These are phyloP conservation scores for Furculomyces boomerangus DNA, from an alignment of 371 early-diverging fungal species.

Conservation along the genomic window DNA sequence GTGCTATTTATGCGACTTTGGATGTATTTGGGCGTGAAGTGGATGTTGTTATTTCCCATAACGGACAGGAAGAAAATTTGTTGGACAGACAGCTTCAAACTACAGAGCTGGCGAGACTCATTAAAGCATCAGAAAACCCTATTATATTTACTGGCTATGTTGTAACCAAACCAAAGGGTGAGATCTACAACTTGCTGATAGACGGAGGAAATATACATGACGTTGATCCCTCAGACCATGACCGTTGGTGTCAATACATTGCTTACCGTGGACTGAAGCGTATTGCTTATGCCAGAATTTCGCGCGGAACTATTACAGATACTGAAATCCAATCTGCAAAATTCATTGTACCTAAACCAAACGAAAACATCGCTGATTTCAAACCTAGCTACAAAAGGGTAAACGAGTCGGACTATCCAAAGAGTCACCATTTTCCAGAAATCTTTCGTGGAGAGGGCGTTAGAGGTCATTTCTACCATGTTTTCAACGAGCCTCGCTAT, in stretches of 20 bases:
- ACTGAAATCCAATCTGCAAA: slow-evolving; percentile 74
- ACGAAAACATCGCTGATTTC: slow-evolving; percentile 25
- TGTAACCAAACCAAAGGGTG: slow-evolving; percentile 49
- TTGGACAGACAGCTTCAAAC: slow-evolving; percentile 62
- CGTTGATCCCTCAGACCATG: slow-evolving; percentile 53
- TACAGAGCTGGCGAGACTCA: slow-evolving; percentile 54
- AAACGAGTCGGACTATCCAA: slow-evolving; percentile 30
- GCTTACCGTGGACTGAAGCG: slow-evolving; percentile 60
- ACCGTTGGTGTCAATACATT: slow-evolving; percentile 75
- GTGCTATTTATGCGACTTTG: slow-evolving; percentile 68
- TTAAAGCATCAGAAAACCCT: slow-evolving; percentile 50
- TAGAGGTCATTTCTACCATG: slow-evolving; percentile 59
- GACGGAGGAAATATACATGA: slow-evolving; percentile 51
- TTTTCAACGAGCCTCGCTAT: slow-evolving; percentile 58
- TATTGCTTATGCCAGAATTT: slow-evolving; percentile 53
- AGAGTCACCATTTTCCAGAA: slow-evolving; percentile 40
- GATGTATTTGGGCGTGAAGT: slow-evolving; percentile 62
- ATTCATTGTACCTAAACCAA: slow-evolving; percentile 40
- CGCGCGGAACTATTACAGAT: slow-evolving; percentile 63
- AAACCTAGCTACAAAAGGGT: slow-evolving; percentile 37
- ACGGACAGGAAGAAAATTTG: slow-evolving; percentile 65
- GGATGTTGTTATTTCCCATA: slow-evolving; percentile 68
- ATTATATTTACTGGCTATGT: slow-evolving; percentile 70
- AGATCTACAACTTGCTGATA: slow-evolving; percentile 42
- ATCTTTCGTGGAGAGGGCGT: slow-evolving; percentile 48